A percentile compares a stretch with the other conserved stretches of the same genome.
Evolutionary conservation across 495 filamentous ascomycete genomes (phyloP).

Genomic region (Trichoderma gamsii): DNA sequence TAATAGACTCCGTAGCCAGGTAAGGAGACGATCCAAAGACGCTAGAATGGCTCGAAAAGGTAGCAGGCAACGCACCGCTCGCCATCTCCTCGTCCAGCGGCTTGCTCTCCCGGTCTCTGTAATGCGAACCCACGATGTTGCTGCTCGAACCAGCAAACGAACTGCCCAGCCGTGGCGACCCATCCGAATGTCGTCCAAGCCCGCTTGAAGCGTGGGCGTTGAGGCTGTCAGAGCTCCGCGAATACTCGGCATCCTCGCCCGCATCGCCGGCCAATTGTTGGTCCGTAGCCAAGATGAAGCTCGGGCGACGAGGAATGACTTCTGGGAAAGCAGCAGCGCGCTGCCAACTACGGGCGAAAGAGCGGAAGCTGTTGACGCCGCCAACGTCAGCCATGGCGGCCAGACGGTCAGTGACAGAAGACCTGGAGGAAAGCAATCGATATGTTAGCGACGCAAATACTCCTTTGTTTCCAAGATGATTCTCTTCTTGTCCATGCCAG

Average conservation of each 20-base stretch:
- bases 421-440: conserved; percentile 33
- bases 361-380: conserved; percentile 88
- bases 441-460: neutral
- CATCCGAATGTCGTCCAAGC: conserved; percentile 36
- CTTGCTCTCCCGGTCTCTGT: conserved; percentile 37
- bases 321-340: conserved; percentile 85
- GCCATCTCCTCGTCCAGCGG: conserved; percentile 33
- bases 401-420: conserved; percentile 70
- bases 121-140: conserved; percentile 18
- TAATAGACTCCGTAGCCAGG: conserved; percentile 53
- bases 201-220: conserved; percentile 30
- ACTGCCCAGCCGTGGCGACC: conserved; percentile 23
- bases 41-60: conserved; percentile 34
- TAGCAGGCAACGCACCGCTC: conserved; percentile 27
- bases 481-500: neutral
- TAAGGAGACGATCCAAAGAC: conserved; percentile 59
- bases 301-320: conserved; percentile 66
- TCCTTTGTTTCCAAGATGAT: neutral
- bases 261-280: conserved; percentile 34
- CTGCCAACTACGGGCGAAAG: conserved; percentile 91
- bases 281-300: conserved; percentile 56
- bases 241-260: conserved; percentile 29
- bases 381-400: conserved; percentile 68
- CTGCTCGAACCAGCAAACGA: conserved; percentile 17
- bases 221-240: conserved; percentile 31